These are phyloP conservation scores for Eucalyptus polyanthemos DNA, from an alignment of 345 rosid genomes.

Conservation along the genomic window DNA sequence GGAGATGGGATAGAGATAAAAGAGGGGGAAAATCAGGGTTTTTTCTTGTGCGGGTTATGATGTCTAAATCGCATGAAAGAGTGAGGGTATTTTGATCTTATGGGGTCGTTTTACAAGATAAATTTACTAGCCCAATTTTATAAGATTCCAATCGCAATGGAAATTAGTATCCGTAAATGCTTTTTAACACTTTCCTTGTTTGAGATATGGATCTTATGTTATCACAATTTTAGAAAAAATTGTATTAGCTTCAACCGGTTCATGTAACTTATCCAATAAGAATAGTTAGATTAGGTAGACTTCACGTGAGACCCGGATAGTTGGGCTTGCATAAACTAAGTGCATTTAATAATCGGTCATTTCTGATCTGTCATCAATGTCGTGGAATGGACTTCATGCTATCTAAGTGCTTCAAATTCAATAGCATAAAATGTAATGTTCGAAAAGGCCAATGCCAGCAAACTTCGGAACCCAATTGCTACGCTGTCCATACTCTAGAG, in stretches of 20 bases:
- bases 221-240: background rate
- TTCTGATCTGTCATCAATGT: background rate
- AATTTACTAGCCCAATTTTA: background rate
- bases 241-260: background rate
- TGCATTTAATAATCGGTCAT: background rate
- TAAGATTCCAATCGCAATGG: background rate
- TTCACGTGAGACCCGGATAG: too few relatives aligned
- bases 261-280: background rate
- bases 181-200: background rate
- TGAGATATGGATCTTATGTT: background rate
- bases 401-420: background rate
- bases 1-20: background rate
- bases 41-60: background rate
- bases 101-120: background rate
- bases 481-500: background rate
- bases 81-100: background rate
- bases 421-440: background rate
- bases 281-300: background rate
- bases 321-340: background rate
- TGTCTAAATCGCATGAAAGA: background rate
- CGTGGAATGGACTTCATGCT: background rate
- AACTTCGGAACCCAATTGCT: background rate
- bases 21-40: background rate
- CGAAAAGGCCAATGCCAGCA: background rate
- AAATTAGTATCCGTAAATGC: background rate